These are phyloP conservation scores for Mortierella antarctica DNA, from an alignment of 192 early-diverging fungal genomes.

Conservation along the genomic window DNA sequence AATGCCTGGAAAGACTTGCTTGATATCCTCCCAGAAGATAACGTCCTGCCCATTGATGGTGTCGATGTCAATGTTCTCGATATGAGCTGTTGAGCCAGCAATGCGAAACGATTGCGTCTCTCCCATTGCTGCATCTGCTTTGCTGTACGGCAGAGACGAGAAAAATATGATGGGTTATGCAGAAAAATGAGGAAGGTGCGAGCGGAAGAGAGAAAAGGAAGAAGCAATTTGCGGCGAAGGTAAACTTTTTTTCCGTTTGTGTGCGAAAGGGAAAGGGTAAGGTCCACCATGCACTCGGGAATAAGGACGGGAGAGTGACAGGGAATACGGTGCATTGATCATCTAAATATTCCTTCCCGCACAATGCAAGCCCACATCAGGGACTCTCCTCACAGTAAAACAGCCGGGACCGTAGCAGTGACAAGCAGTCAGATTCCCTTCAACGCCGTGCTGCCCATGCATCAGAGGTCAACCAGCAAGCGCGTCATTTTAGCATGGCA, in stretches of 20 bases:
- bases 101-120: background rate
- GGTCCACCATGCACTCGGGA: too few relatives aligned
- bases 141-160: background rate
- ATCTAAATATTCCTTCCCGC: too few relatives aligned
- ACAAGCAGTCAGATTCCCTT: too few relatives aligned
- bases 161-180: background rate
- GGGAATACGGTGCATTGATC: too few relatives aligned
- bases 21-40: constrained; percentile 4
- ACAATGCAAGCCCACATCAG: too few relatives aligned
- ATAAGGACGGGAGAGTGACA: too few relatives aligned
- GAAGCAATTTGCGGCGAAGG: background rate
- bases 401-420: too few relatives aligned
- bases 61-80: background rate
- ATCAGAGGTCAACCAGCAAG: too few relatives aligned
- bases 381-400: too few relatives aligned
- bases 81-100: background rate
- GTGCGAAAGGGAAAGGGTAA: too few relatives aligned
- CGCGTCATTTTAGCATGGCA: too few relatives aligned
- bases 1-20: background rate
- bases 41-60: background rate
- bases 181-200: background rate
- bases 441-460: too few relatives aligned
- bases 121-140: background rate
- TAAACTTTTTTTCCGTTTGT: background rate
- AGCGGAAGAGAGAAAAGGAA: background rate